Evolutionary conservation across 352 stramenopile genomes (phyloP).

Genomic region (Phytophthora rubi): DNA sequence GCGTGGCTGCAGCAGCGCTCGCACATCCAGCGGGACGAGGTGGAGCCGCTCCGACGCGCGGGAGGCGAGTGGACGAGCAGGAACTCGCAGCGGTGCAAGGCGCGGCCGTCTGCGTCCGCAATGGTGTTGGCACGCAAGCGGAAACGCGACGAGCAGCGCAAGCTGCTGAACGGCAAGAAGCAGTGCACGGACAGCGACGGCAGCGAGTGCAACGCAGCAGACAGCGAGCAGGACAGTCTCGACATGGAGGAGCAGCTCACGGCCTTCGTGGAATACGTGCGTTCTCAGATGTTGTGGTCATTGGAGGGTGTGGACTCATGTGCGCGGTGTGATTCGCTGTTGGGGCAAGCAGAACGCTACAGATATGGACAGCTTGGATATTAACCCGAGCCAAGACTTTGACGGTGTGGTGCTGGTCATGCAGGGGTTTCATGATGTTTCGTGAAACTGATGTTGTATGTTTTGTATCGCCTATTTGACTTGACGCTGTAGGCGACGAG

Average conservation of each 20-base stretch:
- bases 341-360: conserved; percentile 41
- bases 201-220: conserved; percentile 33
- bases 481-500: conserved; percentile 17
- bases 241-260: conserved; percentile 57
- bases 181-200: conserved; percentile 31
- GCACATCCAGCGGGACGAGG: conserved; percentile 33
- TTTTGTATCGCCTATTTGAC: neutral
- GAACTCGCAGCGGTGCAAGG: conserved; percentile 9
- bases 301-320: conserved; percentile 7
- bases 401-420: conserved; percentile 33
- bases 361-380: conserved; percentile 70
- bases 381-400: conserved; percentile 71
- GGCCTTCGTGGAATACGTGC: conserved; percentile 69
- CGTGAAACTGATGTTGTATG: conserved; percentile 8
- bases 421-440: neutral
- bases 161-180: conserved; percentile 30
- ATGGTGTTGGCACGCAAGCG: conserved; percentile 40
- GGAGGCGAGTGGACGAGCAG: conserved; percentile 13
- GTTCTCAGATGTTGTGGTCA: conserved; percentile 20
- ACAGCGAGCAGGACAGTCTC: conserved; percentile 39
- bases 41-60: neutral
- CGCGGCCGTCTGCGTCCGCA: conserved; percentile 36
- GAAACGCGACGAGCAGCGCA: conserved; percentile 39
- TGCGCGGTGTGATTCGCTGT: neutral
- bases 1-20: conserved; percentile 17